Percentiles rank a stretch among this genome's conserved stretches.
These are phyloP conservation scores for Myxozyma monticola DNA, from an alignment of 805 yeast species.

Conservation along the genomic window DNA sequence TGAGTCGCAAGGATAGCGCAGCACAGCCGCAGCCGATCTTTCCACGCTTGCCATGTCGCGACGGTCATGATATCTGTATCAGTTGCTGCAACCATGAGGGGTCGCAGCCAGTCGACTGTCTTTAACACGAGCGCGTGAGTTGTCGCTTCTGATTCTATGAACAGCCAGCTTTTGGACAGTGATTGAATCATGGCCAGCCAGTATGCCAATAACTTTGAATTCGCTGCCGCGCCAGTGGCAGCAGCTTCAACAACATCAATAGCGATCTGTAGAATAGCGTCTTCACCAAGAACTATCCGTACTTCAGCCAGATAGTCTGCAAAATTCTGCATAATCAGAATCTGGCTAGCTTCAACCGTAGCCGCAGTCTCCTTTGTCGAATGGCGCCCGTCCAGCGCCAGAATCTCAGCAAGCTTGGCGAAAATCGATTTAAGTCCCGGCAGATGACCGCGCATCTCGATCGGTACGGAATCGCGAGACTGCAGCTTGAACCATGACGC, in stretches of 20 bases:
- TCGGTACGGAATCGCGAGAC: slow-evolving; percentile 15
- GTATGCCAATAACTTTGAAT: slow-evolving; percentile 28
- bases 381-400: too few relatives aligned
- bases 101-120: slow-evolving; percentile 24
- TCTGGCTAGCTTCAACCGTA: slow-evolving; percentile 18
- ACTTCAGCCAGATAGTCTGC: slow-evolving; percentile 17
- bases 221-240: not conserved
- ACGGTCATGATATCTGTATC: slow-evolving; percentile 9
- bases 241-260: slow-evolving; percentile 31
- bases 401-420: too few relatives aligned
- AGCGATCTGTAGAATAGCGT: slow-evolving; percentile 39
- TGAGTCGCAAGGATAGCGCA: slow-evolving; percentile 36
- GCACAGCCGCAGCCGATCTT: slow-evolving; percentile 35
- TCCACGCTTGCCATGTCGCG: slow-evolving; percentile 22
- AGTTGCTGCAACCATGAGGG: slow-evolving; percentile 8
- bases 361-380: too few relatives aligned
- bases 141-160: slow-evolving; percentile 1
- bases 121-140: slow-evolving; percentile 5
- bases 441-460: too few relatives aligned
- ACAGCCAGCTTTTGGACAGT: slow-evolving; percentile 34
- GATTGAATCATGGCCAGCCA: slow-evolving; percentile 55
- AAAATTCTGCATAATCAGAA: slow-evolving; percentile 14
- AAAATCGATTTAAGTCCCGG: too few relatives aligned
- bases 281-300: slow-evolving; percentile 39
- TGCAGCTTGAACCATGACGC: slow-evolving; percentile 22